Percentiles rank a stretch among this genome's conserved stretches.
phyloP scores from a whole-genome alignment of 2,329 filamentous ascomycete species.

The Pestalotiopsis sp. region DNA sequence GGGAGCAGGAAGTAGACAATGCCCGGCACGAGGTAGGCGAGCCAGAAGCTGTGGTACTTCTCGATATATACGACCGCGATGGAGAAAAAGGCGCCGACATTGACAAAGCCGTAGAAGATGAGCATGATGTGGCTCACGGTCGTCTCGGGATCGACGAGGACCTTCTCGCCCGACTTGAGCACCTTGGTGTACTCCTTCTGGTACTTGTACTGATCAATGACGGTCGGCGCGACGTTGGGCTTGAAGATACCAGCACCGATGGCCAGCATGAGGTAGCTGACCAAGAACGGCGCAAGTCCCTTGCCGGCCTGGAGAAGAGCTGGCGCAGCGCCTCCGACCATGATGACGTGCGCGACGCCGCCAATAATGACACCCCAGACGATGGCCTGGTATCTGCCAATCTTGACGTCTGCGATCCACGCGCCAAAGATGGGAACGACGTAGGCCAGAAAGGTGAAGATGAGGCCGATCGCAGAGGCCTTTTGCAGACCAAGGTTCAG shows the following conservation, averaged over 20 bases:
- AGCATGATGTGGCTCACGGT: conserved; percentile 72
- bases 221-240: conserved; percentile 73
- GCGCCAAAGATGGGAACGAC: conserved; percentile 52
- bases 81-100: conserved; percentile 53
- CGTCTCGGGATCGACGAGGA: conserved; percentile 71
- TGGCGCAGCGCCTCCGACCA: conserved; percentile 66
- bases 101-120: conserved; percentile 56
- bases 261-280: conserved; percentile 58
- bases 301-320: conserved; percentile 47
- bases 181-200: conserved; percentile 59
- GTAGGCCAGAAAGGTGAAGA: conserved; percentile 52
- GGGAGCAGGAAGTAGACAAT: conserved; percentile 62
- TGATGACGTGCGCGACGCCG: conserved; percentile 64
- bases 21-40: conserved; percentile 46
- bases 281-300: conserved; percentile 64
- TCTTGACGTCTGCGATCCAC: conserved; percentile 64
- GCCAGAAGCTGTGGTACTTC: conserved; percentile 65
- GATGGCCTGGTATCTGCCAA: conserved; percentile 70
- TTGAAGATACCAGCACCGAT: conserved; percentile 82
- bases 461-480: conserved; percentile 45
- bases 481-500: conserved; percentile 51
- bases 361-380: conserved; percentile 56
- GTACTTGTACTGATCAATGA: conserved; percentile 71
- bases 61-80: conserved; percentile 61
- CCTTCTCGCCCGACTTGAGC: conserved; percentile 59